These are phyloP conservation scores for Plectranthus barbatus DNA, from an alignment of 257 asterid genomes.

Conservation along the genomic window DNA sequence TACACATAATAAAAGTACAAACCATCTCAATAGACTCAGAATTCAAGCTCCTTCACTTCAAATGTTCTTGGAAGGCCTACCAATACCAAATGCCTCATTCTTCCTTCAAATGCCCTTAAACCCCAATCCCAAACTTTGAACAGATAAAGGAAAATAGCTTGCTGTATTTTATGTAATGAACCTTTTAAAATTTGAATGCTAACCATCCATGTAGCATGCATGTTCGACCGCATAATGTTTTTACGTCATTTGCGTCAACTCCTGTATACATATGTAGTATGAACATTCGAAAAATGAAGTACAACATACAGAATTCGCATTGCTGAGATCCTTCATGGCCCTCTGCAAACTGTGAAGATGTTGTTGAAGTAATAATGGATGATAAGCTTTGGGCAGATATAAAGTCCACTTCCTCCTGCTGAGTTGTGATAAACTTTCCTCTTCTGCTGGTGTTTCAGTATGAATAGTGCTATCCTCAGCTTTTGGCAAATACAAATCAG, in stretches of 20 bases:
- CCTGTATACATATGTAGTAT: not conserved
- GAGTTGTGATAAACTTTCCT: slow-evolving; percentile 30
- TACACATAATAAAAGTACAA: not conserved
- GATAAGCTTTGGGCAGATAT: slow-evolving; percentile 73
- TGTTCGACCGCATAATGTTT: not conserved
- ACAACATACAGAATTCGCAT: slow-evolving; percentile 72
- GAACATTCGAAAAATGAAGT: not conserved
- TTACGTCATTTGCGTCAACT: too few species aligned
- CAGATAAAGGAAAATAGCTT: not conserved
- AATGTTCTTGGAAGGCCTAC: not conserved
- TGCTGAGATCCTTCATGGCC: slow-evolving; percentile 70
- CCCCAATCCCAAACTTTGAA: not conserved
- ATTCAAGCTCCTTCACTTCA: not conserved
- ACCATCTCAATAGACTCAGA: not conserved
- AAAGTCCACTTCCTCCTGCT: slow-evolving; percentile 59
- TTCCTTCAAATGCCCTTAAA: not conserved
- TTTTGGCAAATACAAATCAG: slow-evolving; percentile 66
- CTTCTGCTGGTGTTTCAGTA: slow-evolving; percentile 28
- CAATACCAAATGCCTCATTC: slow-evolving; percentile 6
- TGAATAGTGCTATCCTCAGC: slow-evolving; percentile 29
- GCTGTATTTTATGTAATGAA: not conserved
- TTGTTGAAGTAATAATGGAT: slow-evolving; percentile 77
- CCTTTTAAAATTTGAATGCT: not conserved
- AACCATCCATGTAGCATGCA: slow-evolving; percentile 6
- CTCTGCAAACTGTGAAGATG: slow-evolving; percentile 55